These are phyloP conservation scores for Dryas integrifolia DNA, from an alignment of 331 rosid genomes.

Conservation along the genomic window DNA sequence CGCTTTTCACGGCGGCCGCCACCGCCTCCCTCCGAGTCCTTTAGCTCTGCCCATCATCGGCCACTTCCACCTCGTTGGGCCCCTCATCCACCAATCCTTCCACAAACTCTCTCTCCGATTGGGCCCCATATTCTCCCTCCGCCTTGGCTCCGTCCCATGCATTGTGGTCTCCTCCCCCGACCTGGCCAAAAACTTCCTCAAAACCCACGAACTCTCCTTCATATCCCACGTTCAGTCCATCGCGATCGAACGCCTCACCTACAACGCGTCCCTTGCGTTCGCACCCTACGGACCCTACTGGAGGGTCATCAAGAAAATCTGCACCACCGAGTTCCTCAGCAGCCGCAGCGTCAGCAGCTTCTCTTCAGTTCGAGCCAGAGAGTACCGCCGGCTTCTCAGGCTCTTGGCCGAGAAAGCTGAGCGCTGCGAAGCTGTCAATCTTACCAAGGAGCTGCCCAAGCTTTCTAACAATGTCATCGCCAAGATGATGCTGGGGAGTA, in stretches of 20 bases:
- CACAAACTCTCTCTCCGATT: constrained; percentile 28
- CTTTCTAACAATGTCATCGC: constrained; percentile 46
- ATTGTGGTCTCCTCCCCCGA: constrained; percentile 32
- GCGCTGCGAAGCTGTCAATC: constrained; percentile 25
- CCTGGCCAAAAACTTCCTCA: constrained; percentile 48
- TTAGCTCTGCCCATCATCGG: constrained; percentile 37
- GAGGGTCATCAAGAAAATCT: constrained; percentile 45
- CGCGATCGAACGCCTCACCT: constrained; percentile 32
- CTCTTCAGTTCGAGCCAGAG: constrained; percentile 25
- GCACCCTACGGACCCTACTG: constrained; percentile 56
- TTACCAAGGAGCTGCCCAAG: constrained; percentile 45
- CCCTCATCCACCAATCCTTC: constrained; percentile 44
- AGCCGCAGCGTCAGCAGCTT: constrained; percentile 28
- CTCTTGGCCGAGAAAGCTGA: constrained; percentile 27
- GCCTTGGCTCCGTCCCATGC: constrained; percentile 40
- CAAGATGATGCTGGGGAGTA: constrained; percentile 36
- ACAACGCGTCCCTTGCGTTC: constrained; percentile 42
- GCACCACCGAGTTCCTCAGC: constrained; percentile 45
- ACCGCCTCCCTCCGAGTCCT: constrained; percentile 27
- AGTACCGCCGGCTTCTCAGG: constrained; percentile 19
- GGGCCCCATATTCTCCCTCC: constrained; percentile 45
- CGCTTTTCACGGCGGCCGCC: background rate
- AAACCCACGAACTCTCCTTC: constrained; percentile 35
- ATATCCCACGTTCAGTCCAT: constrained; percentile 18
- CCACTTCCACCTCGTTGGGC: constrained; percentile 53